Evolutionary conservation across 202 grass and related monocot species (phyloP).

Genomic region (Bolboschoenoplectus hybrid): DNA sequence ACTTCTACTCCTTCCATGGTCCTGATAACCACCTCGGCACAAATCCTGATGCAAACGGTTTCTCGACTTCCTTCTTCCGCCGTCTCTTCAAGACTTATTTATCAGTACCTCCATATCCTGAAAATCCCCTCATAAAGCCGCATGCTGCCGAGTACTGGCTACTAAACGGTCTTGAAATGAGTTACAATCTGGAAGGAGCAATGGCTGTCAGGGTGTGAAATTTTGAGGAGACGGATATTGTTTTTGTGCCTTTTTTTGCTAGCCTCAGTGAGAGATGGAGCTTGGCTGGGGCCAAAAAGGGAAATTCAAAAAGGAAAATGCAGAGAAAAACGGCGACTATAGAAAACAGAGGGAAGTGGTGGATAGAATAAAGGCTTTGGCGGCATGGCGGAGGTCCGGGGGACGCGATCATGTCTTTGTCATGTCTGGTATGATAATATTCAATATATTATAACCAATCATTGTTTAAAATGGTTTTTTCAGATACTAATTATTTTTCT

Average conservation of each 20-base stretch:
- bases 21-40: conserved; percentile 66
- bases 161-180: conserved; percentile 54
- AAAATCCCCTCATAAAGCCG: conserved; percentile 78
- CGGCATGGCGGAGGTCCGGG: conserved; percentile 63
- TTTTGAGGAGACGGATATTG: conserved; percentile 58
- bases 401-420: conserved; percentile 44
- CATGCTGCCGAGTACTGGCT: conserved; percentile 94
- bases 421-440: too few species aligned
- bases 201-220: conserved; percentile 50
- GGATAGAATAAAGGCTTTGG: conserved; percentile 54
- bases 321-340: conserved; percentile 63
- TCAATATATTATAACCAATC: too few species aligned
- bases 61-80: conserved; percentile 27
- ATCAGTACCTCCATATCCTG: conserved; percentile 56
- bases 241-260: conserved; percentile 89
- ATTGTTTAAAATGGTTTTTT: too few species aligned
- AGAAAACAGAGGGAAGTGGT: conserved; percentile 67
- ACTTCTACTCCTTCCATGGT: conserved; percentile 58
- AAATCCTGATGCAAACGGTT: conserved; percentile 66
- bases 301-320: conserved; percentile 50
- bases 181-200: background rate
- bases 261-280: conserved; percentile 86
- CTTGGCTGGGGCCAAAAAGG: conserved; percentile 84
- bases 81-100: background rate
- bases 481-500: too few species aligned